Percentiles rank a stretch among this genome's conserved stretches.
Evolutionary conservation across 352 stramenopile genomes (phyloP).

Genomic region (Globisporangium takayamanum): DNA sequence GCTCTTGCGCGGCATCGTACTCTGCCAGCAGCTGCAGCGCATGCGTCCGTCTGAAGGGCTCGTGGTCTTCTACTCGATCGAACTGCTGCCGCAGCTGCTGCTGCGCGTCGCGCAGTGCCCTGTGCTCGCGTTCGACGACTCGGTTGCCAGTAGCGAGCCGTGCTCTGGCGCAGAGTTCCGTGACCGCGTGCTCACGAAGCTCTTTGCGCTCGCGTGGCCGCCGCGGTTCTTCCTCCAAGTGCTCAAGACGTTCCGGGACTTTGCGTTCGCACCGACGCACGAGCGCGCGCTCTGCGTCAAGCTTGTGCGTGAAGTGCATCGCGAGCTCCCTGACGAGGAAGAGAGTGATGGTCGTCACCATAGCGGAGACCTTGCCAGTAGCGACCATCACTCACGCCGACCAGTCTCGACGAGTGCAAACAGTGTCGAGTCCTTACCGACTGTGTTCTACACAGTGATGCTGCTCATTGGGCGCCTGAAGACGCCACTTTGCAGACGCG

Average conservation of each 20-base stretch:
- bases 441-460: conserved; percentile 33
- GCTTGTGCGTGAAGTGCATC: conserved; percentile 27
- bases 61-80: conserved; percentile 32
- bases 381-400: too few species aligned
- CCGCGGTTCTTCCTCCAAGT: conserved; percentile 40
- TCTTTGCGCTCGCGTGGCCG: conserved; percentile 31
- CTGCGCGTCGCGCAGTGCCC: conserved; percentile 26
- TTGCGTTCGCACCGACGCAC: conserved; percentile 22
- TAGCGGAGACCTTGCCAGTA: background rate
- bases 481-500: conserved; percentile 25
- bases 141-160: conserved; percentile 10
- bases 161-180: conserved; percentile 27
- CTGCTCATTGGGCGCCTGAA: conserved; percentile 26
- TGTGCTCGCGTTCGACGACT: conserved; percentile 17
- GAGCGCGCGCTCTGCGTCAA: conserved; percentile 35
- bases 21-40: conserved; percentile 21
- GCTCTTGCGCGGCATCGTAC: conserved; percentile 22
- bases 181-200: conserved; percentile 22
- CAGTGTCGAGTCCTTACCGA: conserved; percentile 28
- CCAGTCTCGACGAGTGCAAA: background rate
- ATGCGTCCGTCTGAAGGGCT: conserved; percentile 16
- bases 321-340: conserved; percentile 21
- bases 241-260: conserved; percentile 43
- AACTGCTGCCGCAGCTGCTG: conserved; percentile 37
- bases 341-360: conserved; percentile 3